Base-by-base conservation (phyloP, 2,329 filamentous ascomycete species). In the Apiospora arundinis region DNA sequence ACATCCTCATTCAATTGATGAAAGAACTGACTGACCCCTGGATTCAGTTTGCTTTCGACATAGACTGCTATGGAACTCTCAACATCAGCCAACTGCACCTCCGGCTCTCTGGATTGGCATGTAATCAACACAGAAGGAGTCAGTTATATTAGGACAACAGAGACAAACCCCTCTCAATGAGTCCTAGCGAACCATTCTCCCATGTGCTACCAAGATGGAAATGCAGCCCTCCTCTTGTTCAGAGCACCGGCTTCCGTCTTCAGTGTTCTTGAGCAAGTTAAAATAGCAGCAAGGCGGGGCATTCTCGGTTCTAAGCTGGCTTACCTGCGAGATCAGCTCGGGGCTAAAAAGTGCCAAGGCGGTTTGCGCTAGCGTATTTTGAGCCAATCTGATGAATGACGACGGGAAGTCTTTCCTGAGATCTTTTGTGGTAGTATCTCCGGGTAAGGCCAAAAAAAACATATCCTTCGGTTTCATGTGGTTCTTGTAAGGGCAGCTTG, bases 321-420 rank as follows among this genome's bases (percentile, higher is more conserved):
- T 63, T 63, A 63, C 56, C 28, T 40, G 56, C 56, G 56, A 63
- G 28, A 32, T 40, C 56, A 40, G 56, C 56, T 63, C 56, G 56
- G 56, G 56, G 56, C 56, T 63, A 40, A 63, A 32, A 40, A n/a
- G 32, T 12, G 56, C 56, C 49, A 56, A 56, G 49, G 56, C 56
- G 56, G 56, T 63, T 63, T 40, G 32, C 52, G 28, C 56, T 63
- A 63, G 56, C 32, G 56, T 40, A 63, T 63, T 63, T 63, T 37
- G 66, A 44, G 44, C 66, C 44, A 48, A 32, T 68, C 25, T 48
- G 37, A 68, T 68, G 66, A 23, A 68, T 68, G 66, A 68, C 66
- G 66, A 63, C 56, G 56, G 56, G 44, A 68, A 45, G 66, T 6
- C 66, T 32, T 32, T 68, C 66, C 37, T 37, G 66, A 68, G 66